Evolutionary conservation across 2,329 filamentous ascomycete species (phyloP).

Genomic region (Trichoderma simmonsii): DNA sequence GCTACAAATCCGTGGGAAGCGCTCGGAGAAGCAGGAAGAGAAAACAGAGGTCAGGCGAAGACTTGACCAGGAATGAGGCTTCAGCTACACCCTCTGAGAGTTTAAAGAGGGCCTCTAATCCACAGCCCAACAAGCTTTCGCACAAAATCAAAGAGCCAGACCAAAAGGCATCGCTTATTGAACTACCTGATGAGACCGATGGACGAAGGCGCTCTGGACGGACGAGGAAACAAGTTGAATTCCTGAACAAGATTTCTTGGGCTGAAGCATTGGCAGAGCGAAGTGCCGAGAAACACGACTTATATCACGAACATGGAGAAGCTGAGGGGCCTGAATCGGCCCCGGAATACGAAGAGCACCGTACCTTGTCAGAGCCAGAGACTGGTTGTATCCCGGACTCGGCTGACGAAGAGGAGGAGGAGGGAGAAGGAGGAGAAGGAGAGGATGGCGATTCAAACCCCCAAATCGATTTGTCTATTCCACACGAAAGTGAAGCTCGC

Average conservation of each 20-base stretch:
- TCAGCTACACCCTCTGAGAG: not conserved
- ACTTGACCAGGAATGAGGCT: not conserved
- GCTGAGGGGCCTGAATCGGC: not conserved
- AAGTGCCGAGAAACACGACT: constrained; percentile 16
- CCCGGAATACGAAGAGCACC: not conserved
- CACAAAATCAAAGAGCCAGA: not conserved
- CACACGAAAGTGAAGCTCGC: constrained; percentile 9
- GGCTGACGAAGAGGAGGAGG: constrained; percentile 1
- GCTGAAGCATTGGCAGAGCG: constrained; percentile 22
- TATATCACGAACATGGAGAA: constrained; percentile 20
- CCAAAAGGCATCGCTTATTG: not conserved
- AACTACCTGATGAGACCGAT: constrained; percentile 18
- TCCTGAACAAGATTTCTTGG: constrained; percentile 33
- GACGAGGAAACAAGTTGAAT: constrained; percentile 30
- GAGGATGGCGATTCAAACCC: not conserved
- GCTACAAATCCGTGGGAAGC: not conserved
- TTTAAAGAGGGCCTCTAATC: not conserved
- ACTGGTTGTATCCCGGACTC: constrained; percentile 11
- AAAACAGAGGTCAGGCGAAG: constrained; percentile 1
- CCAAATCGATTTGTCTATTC: not conserved
- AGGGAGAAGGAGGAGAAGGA: not conserved
- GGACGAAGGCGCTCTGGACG: constrained; percentile 28
- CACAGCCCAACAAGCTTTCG: not conserved
- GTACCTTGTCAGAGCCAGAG: not conserved
- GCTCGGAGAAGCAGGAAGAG: not conserved